Percentiles rank a stretch among this genome's conserved stretches.
phyloP scores from a whole-genome alignment of 2,329 filamentous ascomycete genomes.

The Alternaria conjuncta region DNA sequence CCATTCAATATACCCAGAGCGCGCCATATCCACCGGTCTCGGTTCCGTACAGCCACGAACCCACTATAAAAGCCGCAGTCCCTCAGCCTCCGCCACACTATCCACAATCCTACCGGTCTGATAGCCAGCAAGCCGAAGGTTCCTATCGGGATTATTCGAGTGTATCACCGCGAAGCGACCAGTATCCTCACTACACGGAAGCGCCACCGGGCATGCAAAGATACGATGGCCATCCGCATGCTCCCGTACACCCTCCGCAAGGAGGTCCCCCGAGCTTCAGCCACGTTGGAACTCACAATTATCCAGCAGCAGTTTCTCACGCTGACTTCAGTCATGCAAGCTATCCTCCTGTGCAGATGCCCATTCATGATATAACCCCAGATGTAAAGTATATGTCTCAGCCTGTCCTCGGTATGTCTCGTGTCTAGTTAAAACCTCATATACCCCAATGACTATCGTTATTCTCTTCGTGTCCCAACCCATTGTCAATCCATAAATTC shows the following conservation, averaged over 20 bases:
- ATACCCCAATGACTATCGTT: constrained; percentile 44
- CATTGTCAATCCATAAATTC: constrained; percentile 4
- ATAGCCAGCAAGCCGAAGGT: constrained; percentile 29
- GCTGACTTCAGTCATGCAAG: constrained; percentile 36
- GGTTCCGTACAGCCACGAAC: constrained; percentile 30
- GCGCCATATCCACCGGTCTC: constrained; percentile 34
- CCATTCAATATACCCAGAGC: constrained; percentile 32
- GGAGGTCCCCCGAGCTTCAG: constrained; percentile 26
- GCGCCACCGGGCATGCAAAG: constrained; percentile 26
- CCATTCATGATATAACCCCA: constrained; percentile 41
- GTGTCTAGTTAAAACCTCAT: constrained; percentile 46
- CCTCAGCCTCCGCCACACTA: constrained; percentile 32
- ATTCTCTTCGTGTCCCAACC: constrained; percentile 25
- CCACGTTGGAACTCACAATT: constrained; percentile 29
- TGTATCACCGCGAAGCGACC: constrained; percentile 30
- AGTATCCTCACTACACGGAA: constrained; percentile 31
- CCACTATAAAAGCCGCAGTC: constrained; percentile 25
- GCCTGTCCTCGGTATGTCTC: constrained; percentile 50
- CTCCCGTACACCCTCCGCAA: constrained; percentile 23
- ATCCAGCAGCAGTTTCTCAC: constrained; percentile 31
- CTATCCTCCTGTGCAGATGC: constrained; percentile 45
- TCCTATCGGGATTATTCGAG: constrained; percentile 30
- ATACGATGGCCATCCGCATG: constrained; percentile 35
- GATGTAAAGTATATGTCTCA: constrained; percentile 49
- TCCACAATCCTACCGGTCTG: constrained; percentile 28